phyloP scores from a whole-genome alignment of 495 filamentous ascomycete genomes.

The Neurospora tetraspora region DNA sequence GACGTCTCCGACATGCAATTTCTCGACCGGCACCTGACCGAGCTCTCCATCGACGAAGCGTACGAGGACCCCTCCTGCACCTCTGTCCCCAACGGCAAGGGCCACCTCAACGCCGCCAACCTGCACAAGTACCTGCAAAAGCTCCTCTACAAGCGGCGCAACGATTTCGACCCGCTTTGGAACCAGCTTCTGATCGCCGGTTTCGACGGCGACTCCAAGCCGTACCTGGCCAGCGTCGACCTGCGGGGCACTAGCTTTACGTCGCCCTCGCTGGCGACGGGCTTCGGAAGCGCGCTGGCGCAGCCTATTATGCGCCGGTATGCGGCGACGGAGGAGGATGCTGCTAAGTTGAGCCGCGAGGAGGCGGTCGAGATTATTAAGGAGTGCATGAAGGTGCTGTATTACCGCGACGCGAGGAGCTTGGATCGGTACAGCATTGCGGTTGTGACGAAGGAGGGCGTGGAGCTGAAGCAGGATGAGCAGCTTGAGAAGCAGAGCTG shows the following conservation, averaged over 20 bases:
- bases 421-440: constrained; percentile 86
- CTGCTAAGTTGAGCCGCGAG: constrained; percentile 61
- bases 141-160: constrained; percentile 87
- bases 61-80: constrained; percentile 45
- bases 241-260: constrained; percentile 87
- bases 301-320: constrained; percentile 78
- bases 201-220: constrained; percentile 65
- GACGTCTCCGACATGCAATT: constrained; percentile 98
- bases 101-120: constrained; percentile 74
- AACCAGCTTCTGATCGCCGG: constrained; percentile 88
- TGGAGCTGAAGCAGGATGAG: constrained; percentile 75
- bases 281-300: constrained; percentile 87
- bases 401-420: constrained; percentile 92
- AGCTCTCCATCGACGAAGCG: constrained; percentile 79
- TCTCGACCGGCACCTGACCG: constrained; percentile 78
- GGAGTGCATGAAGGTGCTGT: constrained; percentile 96
- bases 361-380: constrained; percentile 68
- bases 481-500: constrained; percentile 74
- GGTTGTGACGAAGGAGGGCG: constrained; percentile 71
- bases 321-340: constrained; percentile 70
- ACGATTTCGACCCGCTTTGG: constrained; percentile 95
- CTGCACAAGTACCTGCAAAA: constrained; percentile 93
- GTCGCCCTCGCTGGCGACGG: constrained; percentile 79
- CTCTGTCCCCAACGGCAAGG: constrained; percentile 24
- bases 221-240: constrained; percentile 85